Percentiles rank a stretch among this genome's conserved stretches.
phyloP scores from a whole-genome alignment of 176 grass and related monocot genomes.

The Raddia distichophylla region DNA sequence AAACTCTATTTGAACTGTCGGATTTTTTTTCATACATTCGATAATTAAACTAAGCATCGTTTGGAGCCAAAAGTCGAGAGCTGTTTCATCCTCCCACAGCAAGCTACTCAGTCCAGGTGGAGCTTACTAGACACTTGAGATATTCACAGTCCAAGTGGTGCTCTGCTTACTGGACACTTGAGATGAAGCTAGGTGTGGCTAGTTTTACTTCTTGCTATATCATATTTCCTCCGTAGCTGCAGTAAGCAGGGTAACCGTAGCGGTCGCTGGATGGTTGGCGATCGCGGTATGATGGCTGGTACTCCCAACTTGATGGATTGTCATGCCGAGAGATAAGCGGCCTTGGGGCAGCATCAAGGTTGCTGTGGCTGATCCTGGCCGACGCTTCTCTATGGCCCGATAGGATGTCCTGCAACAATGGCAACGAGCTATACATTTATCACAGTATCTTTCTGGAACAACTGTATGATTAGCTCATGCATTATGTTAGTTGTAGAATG shows the following conservation, averaged over 20 bases:
- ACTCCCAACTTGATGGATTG: background rate
- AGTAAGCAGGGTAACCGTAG: background rate
- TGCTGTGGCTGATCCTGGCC: background rate
- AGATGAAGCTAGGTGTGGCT: background rate
- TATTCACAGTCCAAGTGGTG: background rate
- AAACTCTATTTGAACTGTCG: too few relatives aligned
- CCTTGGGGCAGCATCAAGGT: background rate
- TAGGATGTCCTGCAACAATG: constrained; percentile 25
- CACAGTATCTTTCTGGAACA: background rate
- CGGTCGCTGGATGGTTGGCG: background rate
- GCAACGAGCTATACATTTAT: background rate
- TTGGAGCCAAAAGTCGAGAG: too few relatives aligned
- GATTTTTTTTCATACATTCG: too few relatives aligned
- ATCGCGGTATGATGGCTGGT: background rate
- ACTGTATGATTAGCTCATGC: background rate
- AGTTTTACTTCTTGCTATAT: background rate
- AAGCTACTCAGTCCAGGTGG: too few relatives aligned
- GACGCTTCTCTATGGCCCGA: background rate
- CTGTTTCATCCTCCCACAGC: too few relatives aligned
- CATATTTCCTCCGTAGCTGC: background rate
- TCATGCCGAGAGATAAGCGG: background rate
- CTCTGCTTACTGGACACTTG: background rate
- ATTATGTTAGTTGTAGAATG: background rate
- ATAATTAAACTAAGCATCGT: too few relatives aligned
- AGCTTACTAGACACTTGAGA: background rate